These are phyloP conservation scores for Aspergillus fijiensis DNA, from an alignment of 2,329 filamentous ascomycete genomes.

Conservation along the genomic window DNA sequence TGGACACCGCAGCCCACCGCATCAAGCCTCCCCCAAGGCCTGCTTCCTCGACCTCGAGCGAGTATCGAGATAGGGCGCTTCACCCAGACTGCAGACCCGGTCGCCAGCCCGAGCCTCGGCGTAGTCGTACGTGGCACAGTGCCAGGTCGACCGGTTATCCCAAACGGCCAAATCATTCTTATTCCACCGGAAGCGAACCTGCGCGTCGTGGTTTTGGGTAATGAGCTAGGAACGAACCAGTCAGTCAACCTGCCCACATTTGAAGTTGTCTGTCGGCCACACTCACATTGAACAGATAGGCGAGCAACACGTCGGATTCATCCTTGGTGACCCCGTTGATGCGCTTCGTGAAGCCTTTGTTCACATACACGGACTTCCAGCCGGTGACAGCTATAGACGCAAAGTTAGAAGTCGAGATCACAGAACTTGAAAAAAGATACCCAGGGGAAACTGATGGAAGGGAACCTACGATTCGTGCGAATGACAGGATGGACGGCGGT, in stretches of 20 bases:
- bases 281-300: conserved; percentile 42
- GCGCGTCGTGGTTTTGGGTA: conserved; percentile 52
- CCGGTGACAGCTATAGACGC: conserved; percentile 52
- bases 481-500: conserved; percentile 56
- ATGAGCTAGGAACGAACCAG: conserved; percentile 24
- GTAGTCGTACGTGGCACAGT: conserved; percentile 38
- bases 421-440: too few relatives aligned
- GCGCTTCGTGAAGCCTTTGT: conserved; percentile 41
- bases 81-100: conserved; percentile 53
- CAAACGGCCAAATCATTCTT: conserved; percentile 44
- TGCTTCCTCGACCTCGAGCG: conserved; percentile 40
- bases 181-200: conserved; percentile 53
- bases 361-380: conserved; percentile 57
- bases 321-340: conserved; percentile 49
- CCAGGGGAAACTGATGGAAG: too few relatives aligned
- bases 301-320: conserved; percentile 46
- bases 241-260: not conserved
- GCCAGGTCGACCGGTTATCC: conserved; percentile 42
- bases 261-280: not conserved
- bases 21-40: conserved; percentile 21
- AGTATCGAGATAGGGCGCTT: conserved; percentile 53
- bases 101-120: conserved; percentile 47
- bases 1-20: not conserved
- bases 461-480: conserved; percentile 53
- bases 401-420: not conserved